These are phyloP conservation scores for Hericium rajendrae DNA, from an alignment of 768 basidiomycete genomes.

Conservation along the genomic window DNA sequence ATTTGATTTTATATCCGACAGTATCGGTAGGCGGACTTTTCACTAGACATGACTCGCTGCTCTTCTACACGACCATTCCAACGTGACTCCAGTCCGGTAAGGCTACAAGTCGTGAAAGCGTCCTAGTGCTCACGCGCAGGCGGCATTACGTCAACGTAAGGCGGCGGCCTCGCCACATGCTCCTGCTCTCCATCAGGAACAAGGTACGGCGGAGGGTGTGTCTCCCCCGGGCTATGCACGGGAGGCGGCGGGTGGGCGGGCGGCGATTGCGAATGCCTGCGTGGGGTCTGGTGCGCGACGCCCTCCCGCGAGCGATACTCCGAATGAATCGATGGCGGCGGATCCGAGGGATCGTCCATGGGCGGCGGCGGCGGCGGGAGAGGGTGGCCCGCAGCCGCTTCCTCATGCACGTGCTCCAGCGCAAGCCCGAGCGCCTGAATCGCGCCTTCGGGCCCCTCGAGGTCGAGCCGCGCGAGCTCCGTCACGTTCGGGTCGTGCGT, in stretches of 20 bases:
- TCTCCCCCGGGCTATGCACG: slow-evolving; percentile 40
- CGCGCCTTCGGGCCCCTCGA: slow-evolving; percentile 41
- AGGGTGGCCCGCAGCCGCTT: slow-evolving; percentile 25
- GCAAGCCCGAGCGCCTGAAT: slow-evolving; percentile 52
- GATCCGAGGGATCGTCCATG: slow-evolving; percentile 82
- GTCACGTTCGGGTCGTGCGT: slow-evolving; percentile 63
- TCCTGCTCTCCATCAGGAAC: slow-evolving; percentile 35
- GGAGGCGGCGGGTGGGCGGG: slow-evolving; percentile 10
- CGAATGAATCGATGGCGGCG: slow-evolving; percentile 82
- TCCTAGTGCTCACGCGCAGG: slow-evolving; percentile 7
- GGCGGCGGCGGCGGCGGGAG: slow-evolving; percentile 74
- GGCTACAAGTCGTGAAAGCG: background rate
- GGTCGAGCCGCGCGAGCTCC: slow-evolving; percentile 46
- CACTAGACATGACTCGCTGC: slow-evolving; percentile 1
- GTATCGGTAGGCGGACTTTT: slow-evolving; percentile 13
- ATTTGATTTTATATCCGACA: slow-evolving; percentile 16
- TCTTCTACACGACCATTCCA: background rate
- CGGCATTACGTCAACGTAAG: slow-evolving; percentile 26
- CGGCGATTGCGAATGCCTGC: slow-evolving; percentile 11
- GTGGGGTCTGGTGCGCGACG: slow-evolving; percentile 15
- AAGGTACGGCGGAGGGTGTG: slow-evolving; percentile 51
- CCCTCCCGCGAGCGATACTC: slow-evolving; percentile 42
- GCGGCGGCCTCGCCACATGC: slow-evolving; percentile 25
- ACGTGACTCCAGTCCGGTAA: background rate
- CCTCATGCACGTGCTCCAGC: slow-evolving; percentile 34